These are phyloP conservation scores for Papiliotrema fonsecae DNA, from an alignment of 1,284 basidiomycete genomes.

Conservation along the genomic window DNA sequence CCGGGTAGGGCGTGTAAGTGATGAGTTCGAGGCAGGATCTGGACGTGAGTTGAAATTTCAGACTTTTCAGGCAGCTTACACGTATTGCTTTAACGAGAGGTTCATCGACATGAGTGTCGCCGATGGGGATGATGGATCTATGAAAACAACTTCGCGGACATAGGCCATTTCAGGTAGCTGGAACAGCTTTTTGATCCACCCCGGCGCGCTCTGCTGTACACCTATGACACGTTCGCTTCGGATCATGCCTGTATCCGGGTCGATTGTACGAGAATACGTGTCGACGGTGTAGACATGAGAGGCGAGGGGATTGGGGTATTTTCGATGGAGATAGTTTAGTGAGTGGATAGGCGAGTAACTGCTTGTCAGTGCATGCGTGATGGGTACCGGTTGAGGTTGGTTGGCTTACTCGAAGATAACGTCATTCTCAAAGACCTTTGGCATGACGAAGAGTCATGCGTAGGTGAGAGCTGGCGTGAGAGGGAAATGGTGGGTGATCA, in stretches of 20 bases:
- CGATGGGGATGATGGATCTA: constrained; percentile 63
- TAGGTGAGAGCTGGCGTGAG: no score
- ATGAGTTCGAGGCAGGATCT: constrained; percentile 68
- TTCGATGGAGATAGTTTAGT: constrained; percentile 83
- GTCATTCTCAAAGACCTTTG: constrained; percentile 29
- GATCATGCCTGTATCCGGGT: constrained; percentile 77
- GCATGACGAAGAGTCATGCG: constrained; percentile 10
- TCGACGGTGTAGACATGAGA: constrained; percentile 88
- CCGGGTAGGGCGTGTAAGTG: constrained; percentile 65
- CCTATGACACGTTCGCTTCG: constrained; percentile 57
- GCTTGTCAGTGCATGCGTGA: constrained; percentile 6
- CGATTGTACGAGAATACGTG: constrained; percentile 74
- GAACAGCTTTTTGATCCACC: constrained; percentile 48
- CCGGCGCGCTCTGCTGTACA: constrained; percentile 47
- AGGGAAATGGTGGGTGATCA: no score
- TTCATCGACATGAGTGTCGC: constrained; percentile 82
- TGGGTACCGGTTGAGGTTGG: background rate
- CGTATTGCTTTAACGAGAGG: constrained; percentile 72
- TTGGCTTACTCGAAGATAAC: constrained; percentile 28
- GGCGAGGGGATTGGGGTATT: constrained; percentile 92
- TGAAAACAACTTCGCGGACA: constrained; percentile 86
- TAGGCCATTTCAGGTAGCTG: constrained; percentile 70
- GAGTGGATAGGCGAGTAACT: constrained; percentile 84
- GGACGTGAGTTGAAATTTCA: constrained; percentile 1
- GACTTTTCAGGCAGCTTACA: constrained; percentile 28